A percentile compares a stretch with the other conserved stretches of the same genome.
Evolutionary conservation across 2,329 filamentous ascomycete species (phyloP).

Genomic region (Cladophialophora yegresii): DNA sequence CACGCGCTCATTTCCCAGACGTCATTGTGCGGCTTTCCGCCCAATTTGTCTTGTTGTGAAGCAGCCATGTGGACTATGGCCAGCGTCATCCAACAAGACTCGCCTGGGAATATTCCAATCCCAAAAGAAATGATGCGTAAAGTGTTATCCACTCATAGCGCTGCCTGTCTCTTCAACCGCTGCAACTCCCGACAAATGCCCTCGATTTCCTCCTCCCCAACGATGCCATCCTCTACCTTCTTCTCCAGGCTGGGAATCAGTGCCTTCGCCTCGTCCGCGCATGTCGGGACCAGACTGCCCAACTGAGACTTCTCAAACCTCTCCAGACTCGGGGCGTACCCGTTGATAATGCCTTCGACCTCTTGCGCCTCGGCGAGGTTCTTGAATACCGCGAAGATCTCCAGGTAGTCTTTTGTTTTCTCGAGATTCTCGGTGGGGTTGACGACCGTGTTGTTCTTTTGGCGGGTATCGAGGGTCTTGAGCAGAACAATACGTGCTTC

Average conservation of each 20-base stretch:
- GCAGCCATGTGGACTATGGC: background rate
- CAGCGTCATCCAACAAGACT: no score
- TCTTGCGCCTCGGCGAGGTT: constrained; percentile 91
- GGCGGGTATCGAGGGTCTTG: constrained; percentile 71
- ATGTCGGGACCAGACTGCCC: constrained; percentile 91
- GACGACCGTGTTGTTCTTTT: constrained; percentile 45
- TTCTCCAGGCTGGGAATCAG: constrained; percentile 84
- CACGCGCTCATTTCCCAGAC: background rate
- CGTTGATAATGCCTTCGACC: constrained; percentile 82
- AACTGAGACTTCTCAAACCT: constrained; percentile 79
- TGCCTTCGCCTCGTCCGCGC: constrained; percentile 92
- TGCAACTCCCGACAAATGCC: constrained; percentile 87
- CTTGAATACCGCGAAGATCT: constrained; percentile 94
- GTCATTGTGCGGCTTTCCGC: background rate
- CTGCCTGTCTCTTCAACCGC: constrained; percentile 59
- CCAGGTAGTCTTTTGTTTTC: constrained; percentile 89
- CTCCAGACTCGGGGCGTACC: constrained; percentile 72
- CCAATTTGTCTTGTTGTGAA: background rate
- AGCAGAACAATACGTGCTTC: constrained; percentile 92
- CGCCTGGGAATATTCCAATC: background rate
- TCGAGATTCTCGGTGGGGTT: constrained; percentile 61
- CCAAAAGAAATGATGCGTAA: background rate
- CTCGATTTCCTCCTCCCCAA: constrained; percentile 75
- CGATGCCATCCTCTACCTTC: constrained; percentile 66
- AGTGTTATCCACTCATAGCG: constrained; percentile 21